Evolutionary conservation across 1,284 basidiomycete genomes (phyloP).

Genomic region (Phlebopus sp.): DNA sequence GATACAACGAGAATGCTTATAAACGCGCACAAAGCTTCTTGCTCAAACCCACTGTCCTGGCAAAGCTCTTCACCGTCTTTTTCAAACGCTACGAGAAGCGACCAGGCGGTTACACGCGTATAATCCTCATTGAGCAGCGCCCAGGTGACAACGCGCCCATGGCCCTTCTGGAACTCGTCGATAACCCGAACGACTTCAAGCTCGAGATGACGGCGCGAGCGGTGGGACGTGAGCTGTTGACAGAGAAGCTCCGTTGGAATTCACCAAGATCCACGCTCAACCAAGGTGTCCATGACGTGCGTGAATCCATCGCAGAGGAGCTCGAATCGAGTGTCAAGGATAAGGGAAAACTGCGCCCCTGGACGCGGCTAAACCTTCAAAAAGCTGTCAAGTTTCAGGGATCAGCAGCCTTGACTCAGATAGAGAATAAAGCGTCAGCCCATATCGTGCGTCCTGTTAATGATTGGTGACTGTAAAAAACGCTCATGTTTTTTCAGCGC

Average conservation of each 20-base stretch:
- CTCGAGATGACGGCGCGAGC: constrained; percentile 84
- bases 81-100: constrained; percentile 80
- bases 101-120: constrained; percentile 93
- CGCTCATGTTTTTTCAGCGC: constrained; percentile 37
- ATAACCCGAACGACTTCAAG: constrained; percentile 87
- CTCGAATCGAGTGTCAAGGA: constrained; percentile 36
- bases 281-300: constrained; percentile 45
- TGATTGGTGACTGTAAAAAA: neutral
- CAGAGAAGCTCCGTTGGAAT: constrained; percentile 46
- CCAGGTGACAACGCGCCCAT: constrained; percentile 92
- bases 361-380: constrained; percentile 68
- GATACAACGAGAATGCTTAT: constrained; percentile 63
- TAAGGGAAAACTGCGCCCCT: constrained; percentile 49
- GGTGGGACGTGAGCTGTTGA: constrained; percentile 75
- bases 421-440: constrained; percentile 45
- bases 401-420: constrained; percentile 37
- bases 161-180: constrained; percentile 92
- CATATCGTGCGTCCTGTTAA: constrained; percentile 44
- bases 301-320: constrained; percentile 49
- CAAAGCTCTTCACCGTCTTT: constrained; percentile 82
- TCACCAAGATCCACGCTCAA: constrained; percentile 48
- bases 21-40: constrained; percentile 73
- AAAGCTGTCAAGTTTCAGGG: constrained; percentile 61
- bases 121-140: constrained; percentile 87
- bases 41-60: constrained; percentile 65